A percentile compares a stretch with the other conserved stretches of the same genome.
Conservation (phyloP, 169 alveolate genomes). For the Plasmodium malariae region DNA sequence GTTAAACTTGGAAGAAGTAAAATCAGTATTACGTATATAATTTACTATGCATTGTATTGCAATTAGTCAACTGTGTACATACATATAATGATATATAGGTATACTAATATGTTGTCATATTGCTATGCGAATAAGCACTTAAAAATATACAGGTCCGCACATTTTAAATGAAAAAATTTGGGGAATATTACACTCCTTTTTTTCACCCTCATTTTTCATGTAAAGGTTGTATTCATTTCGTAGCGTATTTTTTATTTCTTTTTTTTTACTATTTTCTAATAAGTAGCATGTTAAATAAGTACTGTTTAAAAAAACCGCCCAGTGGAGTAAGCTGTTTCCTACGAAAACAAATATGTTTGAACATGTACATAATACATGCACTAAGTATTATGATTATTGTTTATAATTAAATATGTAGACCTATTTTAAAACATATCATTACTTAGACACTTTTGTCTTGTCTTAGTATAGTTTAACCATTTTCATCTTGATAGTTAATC, state of each 20-base stretch:
- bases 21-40: no score
- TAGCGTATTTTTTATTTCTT: not conserved
- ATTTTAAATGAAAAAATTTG: no score
- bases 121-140: no score
- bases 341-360: not conserved
- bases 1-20: no score
- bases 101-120: no score
- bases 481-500: slow-evolving; percentile 38
- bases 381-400: no score
- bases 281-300: slow-evolving; percentile 37
- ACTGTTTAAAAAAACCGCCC: slow-evolving; percentile 65
- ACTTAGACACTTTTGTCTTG: not conserved
- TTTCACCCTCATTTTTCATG: no score
- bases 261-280: slow-evolving; percentile 45
- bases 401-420: not conserved
- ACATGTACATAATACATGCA: not conserved
- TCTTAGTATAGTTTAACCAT: slow-evolving; percentile 20
- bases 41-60: no score
- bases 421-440: not conserved
- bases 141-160: no score
- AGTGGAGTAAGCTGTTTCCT: slow-evolving; percentile 67
- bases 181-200: no score
- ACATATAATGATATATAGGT: no score
- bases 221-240: not conserved
- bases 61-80: no score